Evolutionary conservation across 805 yeast species (phyloP).

Genomic region (Barnettozyma populi): DNA sequence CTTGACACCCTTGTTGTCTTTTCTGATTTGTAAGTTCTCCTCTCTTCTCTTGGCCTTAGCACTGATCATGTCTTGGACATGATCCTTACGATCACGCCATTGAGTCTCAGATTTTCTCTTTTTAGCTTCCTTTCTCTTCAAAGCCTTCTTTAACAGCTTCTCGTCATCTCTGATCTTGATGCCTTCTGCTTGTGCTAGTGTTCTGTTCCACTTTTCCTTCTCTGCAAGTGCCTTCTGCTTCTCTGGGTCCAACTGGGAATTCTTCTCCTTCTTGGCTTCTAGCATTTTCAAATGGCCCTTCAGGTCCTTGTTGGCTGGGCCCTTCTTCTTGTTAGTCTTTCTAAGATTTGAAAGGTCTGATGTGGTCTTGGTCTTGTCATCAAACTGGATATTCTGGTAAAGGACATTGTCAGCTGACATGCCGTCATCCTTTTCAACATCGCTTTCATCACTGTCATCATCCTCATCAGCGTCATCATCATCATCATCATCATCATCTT

Average conservation of each 20-base stretch:
- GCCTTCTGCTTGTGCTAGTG: conserved; percentile 85
- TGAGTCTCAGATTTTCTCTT: conserved; percentile 85
- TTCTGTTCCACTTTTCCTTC: conserved; percentile 79
- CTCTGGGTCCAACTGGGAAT: conserved; percentile 56
- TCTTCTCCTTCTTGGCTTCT: conserved; percentile 65
- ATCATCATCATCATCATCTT: conserved; percentile 37
- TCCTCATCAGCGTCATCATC: conserved; percentile 39
- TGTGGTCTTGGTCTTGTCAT: conserved; percentile 75
- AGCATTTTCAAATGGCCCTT: conserved; percentile 74
- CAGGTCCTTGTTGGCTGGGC: conserved; percentile 80
- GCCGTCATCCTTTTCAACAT: conserved; percentile 29
- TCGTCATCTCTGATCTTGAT: conserved; percentile 86
- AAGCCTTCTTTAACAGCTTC: conserved; percentile 74
- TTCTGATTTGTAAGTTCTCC: conserved; percentile 80
- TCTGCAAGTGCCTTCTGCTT: conserved; percentile 53
- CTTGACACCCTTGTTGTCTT: conserved; percentile 78
- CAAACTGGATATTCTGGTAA: conserved; percentile 77
- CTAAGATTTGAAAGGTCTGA: conserved; percentile 61
- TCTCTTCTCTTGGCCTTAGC: conserved; percentile 85
- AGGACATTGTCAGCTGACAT: conserved; percentile 40
- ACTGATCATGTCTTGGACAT: conserved; percentile 67
- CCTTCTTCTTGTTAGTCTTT: conserved; percentile 58
- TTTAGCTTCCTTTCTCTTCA: conserved; percentile 74
- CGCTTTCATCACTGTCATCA: conserved; percentile 32
- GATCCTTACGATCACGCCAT: conserved; percentile 86